Base-by-base conservation (phyloP, 2,329 filamentous ascomycete species). In the Cladosporium halotolerans region DNA sequence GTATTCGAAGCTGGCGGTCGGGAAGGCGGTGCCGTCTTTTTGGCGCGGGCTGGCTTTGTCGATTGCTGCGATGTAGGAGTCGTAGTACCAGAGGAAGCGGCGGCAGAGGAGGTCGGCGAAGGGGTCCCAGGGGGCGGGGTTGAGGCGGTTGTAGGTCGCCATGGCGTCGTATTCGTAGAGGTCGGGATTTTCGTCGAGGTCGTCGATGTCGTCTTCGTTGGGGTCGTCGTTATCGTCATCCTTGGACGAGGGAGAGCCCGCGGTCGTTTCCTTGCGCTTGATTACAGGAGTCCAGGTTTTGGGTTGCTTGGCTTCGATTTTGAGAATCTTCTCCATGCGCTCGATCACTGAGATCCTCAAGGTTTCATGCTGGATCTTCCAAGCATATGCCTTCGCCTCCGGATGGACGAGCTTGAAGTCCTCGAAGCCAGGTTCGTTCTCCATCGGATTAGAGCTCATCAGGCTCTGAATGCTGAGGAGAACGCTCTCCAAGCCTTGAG, bases 401-500 rank as follows among this genome's bases (percentile, higher is more conserved):
- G 56, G 42, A 14, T 65, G 58, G 13, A 64, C 58, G 50, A 62
- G 63, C 56, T 64, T 65, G n/a, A 50, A 81, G 55, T 86, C 80
- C 68, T 97, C 92, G 62, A 89, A 96, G 5, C 93, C 93, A 1
- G 93, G 93, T 68, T 99, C 93, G 63, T 97, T 96, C 14, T 66
- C 63, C 70, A 96, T 97, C 0, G 92, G 93, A 62, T 96, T 96
- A 28, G 82, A 74, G 1, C 90, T 96, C 86, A 99, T 91, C 42
- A 99, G 76, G 68, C 91, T 96, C 71, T 99, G 93, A 54, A 99
- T 96, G 4, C 92, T 97, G 50, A 97, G 82, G 45, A 99, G 72
- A 45, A 97, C 89, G 1, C 92, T 97, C 69, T 97, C 93, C 1
- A 99, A 77, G 6, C 93, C 92, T 69, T 97, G 93, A 1, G 92